Evolutionary conservation across 139 green algal genomes (phyloP).

Genomic region (Chlamydomonas incerta): DNA sequence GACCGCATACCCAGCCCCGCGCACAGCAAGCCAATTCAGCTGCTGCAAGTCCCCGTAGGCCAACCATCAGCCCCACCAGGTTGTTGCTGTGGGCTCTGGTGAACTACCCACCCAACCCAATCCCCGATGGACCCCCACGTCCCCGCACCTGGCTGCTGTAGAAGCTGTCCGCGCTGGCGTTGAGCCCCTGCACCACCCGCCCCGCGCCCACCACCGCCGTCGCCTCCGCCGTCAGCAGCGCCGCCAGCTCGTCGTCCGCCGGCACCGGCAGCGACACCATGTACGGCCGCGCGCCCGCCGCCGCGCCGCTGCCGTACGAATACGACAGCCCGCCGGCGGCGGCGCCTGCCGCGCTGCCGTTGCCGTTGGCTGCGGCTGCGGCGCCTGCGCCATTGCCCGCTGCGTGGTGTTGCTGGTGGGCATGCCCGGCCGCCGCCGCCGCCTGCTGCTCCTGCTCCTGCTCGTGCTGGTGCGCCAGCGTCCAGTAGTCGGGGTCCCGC

Average conservation of each 20-base stretch:
- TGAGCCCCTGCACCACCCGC: slow-evolving; percentile 70
- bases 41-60: no score
- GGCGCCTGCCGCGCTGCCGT: neutral
- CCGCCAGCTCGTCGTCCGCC: slow-evolving; percentile 56
- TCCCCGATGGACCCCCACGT: neutral
- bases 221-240: slow-evolving; percentile 57
- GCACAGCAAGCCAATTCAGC: no score
- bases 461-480: neutral
- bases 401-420: neutral
- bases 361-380: neutral
- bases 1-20: no score
- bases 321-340: neutral
- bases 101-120: no score
- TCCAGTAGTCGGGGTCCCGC: slow-evolving; percentile 43
- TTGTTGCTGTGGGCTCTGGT: no score
- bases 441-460: neutral
- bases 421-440: no score
- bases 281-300: slow-evolving; percentile 51
- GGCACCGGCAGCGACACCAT: slow-evolving; percentile 57
- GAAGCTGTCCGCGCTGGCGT: slow-evolving; percentile 83
- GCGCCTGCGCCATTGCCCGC: neutral
- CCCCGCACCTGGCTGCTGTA: slow-evolving; percentile 76
- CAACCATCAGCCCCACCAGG: no score
- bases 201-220: slow-evolving; percentile 38
- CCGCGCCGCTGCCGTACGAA: neutral